Conservation (phyloP, 208 protist species). For the Acanthamoeba comandoni region DNA sequence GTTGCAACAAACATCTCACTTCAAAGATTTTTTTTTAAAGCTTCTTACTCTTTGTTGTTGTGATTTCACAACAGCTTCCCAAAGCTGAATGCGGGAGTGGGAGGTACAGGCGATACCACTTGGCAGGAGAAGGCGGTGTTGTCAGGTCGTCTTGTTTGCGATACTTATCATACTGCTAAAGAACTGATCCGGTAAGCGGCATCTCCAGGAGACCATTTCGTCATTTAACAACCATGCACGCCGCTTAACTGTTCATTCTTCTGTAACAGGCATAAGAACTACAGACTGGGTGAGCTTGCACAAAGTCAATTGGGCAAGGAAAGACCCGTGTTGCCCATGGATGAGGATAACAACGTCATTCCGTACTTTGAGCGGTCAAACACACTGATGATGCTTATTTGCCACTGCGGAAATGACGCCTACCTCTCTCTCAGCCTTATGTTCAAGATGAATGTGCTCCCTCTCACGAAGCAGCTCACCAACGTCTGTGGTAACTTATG, state of each 20-base stretch:
- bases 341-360: constrained; percentile 24
- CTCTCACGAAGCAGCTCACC: constrained; percentile 97
- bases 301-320: constrained; percentile 80
- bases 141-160: constrained; percentile 94
- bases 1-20: background rate
- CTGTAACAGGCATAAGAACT: constrained; percentile 86
- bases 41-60: background rate
- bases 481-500: constrained; percentile 96
- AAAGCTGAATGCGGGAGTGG: background rate
- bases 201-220: no score
- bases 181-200: constrained; percentile 91
- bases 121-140: constrained; percentile 91
- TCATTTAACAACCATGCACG: no score
- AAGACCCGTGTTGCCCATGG: constrained; percentile 69
- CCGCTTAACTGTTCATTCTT: no score
- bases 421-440: constrained; percentile 91
- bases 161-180: constrained; percentile 93
- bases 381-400: constrained; percentile 64
- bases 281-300: constrained; percentile 82
- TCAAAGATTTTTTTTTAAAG: constrained; percentile 7
- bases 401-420: constrained; percentile 87
- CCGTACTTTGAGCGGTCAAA: constrained; percentile 12
- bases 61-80: constrained; percentile 60
- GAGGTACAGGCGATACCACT: constrained; percentile 78
- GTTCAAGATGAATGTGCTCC: constrained; percentile 95